Conservation (phyloP, 2,329 filamentous ascomycete genomes). For the Arthrocladium fulminans region DNA sequence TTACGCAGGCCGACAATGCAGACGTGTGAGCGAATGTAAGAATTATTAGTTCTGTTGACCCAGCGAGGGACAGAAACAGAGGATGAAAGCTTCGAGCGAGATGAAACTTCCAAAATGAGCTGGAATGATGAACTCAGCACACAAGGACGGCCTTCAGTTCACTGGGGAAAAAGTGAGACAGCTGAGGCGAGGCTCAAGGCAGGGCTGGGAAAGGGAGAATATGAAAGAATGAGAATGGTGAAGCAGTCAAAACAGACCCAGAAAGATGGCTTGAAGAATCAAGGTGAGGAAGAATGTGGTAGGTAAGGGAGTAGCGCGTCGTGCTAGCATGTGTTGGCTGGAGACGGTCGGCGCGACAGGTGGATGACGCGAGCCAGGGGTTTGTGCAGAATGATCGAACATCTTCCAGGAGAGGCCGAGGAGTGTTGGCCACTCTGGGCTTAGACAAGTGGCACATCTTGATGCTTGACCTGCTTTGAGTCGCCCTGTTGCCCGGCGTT, state of each 20-base stretch:
- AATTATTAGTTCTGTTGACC: constrained; percentile 8
- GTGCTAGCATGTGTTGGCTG: neutral
- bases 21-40: constrained; percentile 7
- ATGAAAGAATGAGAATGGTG: constrained; percentile 20
- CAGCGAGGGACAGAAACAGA: constrained; percentile 12
- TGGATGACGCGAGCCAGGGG: neutral
- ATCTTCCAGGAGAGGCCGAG: neutral
- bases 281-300: constrained; percentile 25
- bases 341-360: constrained; percentile 1
- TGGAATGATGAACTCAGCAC: constrained; percentile 15
- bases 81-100: constrained; percentile 18
- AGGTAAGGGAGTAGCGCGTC: constrained; percentile 7
- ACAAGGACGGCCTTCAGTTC: constrained; percentile 19
- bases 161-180: constrained; percentile 4
- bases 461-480: neutral
- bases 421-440: neutral
- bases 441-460: neutral
- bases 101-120: constrained; percentile 19
- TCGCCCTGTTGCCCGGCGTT: neutral
- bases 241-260: constrained; percentile 29
- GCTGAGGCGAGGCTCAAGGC: constrained; percentile 21
- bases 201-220: constrained; percentile 22
- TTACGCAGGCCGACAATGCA: constrained; percentile 2
- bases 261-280: constrained; percentile 23
- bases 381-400: neutral